Evolutionary conservation across 83 land plant species (phyloP), one percentile per base, ranked within the genome.

Genomic region (Picea abies): DNA sequence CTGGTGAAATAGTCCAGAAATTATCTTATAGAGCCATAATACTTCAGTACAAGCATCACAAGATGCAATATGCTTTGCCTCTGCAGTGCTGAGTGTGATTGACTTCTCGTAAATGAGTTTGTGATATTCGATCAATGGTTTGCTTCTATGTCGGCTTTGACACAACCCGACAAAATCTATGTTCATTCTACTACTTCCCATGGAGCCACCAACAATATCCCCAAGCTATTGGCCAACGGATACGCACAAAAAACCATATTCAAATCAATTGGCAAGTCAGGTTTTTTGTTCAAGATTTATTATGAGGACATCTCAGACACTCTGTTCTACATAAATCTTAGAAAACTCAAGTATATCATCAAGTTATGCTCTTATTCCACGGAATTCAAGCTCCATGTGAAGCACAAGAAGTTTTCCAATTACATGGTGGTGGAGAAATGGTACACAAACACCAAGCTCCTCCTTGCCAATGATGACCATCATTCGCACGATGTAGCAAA

Each of bases 91-190:
- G n/a, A n/a, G n/a, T n/a, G n/a, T n/a, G n/a, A n/a, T n/a, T n/a
- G n/a, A n/a, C n/a, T n/a, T 67, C 79, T 97, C 83, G 39, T 37
- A 37, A 37, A 37, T 37, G 39, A 37, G 1, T 37, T 37, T 4
- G 0, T 0, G 39, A 4, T 95, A 4, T 95, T 87, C 81, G 99
- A 97, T 82, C 84, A 91, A 70, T 97, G 99, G 99, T 95, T 95
- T 84, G 93, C 99, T 41, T 89, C 99, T 11, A 86, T 92, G 75
- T 98, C 98, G 26, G 83, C 96, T 23, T 37, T 4, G 39, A 37
- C 39, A 37, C 4, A 37, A 37, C 37, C 37, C 37, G 3, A 37
- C 5, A 37, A 0, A 37, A 4, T 37, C 39, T 37, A 37, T 0
- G 39, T 37, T 37, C 39, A 37, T 37, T 37, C 39, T 91, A 98